Evolutionary conservation across 345 rosid genomes (phyloP), one percentile per base, ranked within the genome.

Genomic region (Sisymbrium altissimum): DNA sequence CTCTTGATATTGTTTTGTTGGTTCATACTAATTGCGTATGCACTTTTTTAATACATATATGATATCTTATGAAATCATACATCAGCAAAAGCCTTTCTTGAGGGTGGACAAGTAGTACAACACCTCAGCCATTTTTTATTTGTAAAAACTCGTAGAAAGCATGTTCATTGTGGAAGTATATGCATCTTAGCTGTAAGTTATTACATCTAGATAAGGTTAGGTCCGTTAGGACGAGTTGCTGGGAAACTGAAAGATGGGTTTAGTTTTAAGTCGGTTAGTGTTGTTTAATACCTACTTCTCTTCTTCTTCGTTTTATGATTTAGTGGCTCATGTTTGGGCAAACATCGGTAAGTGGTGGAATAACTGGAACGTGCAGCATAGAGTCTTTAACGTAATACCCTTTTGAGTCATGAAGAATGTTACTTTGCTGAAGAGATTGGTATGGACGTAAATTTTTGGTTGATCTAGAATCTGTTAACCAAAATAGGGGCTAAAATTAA

Each of bases 21-120:
- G 76, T 77, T 77, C 76, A 9, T 77, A 67, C 64, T 70, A 39
- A 10, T 64, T 76, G 59, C 71, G 75, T 63, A 29, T 60, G 54
- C 74, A 41, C 32, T 44, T 68, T 18, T 39, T n/a, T 3, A 25
- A 61, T 54, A 12, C 23, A 18, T 25, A 63, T 64, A 76, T 76
- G 71, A 45, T 77, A 77, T 64, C 54, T 70, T 76, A 39, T 77
- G 72, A 44, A 46, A 10, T 7, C 72, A 55, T 39, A 64, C 72
- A 49, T 64, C 64, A 70, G 39, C 71, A 57, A 71, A 70, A 57
- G 41, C 48, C 53, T 77, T 76, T 64, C 61, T 64, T 64, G 66
- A 64, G 30, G 45, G 45, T 70, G 75, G 27, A 43, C 55, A 63
- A 62, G 67, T 64, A n/a, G 72, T 74, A 36, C 5, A 15, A 27